Percentiles rank a stretch among this genome's conserved stretches.
These are phyloP conservation scores for California macrophylla DNA, from an alignment of 441 rosid genomes.

Conservation along the genomic window DNA sequence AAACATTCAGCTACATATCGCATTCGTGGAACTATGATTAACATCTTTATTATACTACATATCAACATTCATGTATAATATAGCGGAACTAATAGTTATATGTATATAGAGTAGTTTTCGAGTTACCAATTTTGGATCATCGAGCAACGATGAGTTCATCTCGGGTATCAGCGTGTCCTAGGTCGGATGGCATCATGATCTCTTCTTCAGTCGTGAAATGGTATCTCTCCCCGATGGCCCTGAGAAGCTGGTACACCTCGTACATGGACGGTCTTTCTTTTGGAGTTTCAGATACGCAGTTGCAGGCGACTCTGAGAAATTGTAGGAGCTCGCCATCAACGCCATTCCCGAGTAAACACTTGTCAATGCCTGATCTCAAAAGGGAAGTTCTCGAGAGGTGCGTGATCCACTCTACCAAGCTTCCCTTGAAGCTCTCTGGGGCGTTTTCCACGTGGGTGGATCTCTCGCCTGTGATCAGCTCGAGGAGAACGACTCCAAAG, in stretches of 20 bases:
- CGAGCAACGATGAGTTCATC: neutral
- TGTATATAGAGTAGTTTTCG: neutral
- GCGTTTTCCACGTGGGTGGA: neutral
- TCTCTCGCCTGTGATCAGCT: neutral
- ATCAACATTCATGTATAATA: neutral
- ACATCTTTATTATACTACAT: neutral
- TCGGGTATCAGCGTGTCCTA: neutral
- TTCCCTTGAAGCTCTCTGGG: neutral
- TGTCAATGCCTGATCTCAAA: neutral
- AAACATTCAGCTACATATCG: too few relatives aligned
- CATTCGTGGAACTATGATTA: too few relatives aligned
- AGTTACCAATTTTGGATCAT: neutral
- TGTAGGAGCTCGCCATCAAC: neutral
- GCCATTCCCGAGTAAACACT: neutral
- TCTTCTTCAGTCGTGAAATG: neutral
- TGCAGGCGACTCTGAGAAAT: neutral
- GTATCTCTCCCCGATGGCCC: neutral
- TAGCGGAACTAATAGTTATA: neutral
- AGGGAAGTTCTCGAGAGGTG: neutral
- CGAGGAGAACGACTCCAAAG: neutral
- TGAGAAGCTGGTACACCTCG: neutral
- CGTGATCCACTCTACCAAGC: neutral
- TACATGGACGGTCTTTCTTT: neutral
- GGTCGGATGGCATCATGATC: neutral
- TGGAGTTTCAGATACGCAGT: neutral